Percentiles rank a stretch among this genome's conserved stretches.
Evolutionary conservation across 345 rosid species (phyloP).

Genomic region (Reutealis trisperma): DNA sequence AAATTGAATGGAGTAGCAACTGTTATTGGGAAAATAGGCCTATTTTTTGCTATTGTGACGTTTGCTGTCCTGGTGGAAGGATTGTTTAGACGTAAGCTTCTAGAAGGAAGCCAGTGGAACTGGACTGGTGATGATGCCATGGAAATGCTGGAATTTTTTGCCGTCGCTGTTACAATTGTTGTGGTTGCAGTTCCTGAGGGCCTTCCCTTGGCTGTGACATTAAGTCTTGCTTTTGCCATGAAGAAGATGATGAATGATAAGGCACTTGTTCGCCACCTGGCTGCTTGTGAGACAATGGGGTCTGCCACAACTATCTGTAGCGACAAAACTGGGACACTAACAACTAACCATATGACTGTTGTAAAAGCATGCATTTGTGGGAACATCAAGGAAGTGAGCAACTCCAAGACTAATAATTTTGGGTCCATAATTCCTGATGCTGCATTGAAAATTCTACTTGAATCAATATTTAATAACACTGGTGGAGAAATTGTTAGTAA

Average conservation of each 20-base stretch:
- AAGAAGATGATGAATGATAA: conserved; percentile 98
- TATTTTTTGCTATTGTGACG: conserved; percentile 80
- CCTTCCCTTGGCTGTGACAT: conserved; percentile 86
- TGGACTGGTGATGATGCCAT: conserved; percentile 86
- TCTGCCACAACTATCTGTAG: conserved; percentile 92
- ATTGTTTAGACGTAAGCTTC: conserved; percentile 55
- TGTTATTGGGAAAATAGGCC: conserved; percentile 78
- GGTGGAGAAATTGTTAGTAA: conserved; percentile 81
- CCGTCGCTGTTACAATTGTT: conserved; percentile 89
- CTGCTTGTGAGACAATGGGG: conserved; percentile 98
- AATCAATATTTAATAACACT: conserved; percentile 82
- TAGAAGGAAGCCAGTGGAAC: conserved; percentile 44
- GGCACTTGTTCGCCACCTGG: conserved; percentile 84
- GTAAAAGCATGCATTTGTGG: conserved; percentile 78
- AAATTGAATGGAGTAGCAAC: conserved; percentile 95
- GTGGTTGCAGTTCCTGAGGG: conserved; percentile 99
- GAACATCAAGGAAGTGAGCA: conserved; percentile 37
- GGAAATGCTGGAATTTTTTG: conserved; percentile 73
- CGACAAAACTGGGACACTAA: conserved; percentile 88
- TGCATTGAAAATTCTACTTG: conserved; percentile 55
- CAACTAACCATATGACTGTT: conserved; percentile 88
- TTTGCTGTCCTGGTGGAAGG: conserved; percentile 87
- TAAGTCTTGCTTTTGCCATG: conserved; percentile 96
- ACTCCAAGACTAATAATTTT: conserved; percentile 40
- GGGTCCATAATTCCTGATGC: conserved; percentile 59